Conservation (phyloP, 2,329 filamentous ascomycete species). For the Cladosporium sp. region DNA sequence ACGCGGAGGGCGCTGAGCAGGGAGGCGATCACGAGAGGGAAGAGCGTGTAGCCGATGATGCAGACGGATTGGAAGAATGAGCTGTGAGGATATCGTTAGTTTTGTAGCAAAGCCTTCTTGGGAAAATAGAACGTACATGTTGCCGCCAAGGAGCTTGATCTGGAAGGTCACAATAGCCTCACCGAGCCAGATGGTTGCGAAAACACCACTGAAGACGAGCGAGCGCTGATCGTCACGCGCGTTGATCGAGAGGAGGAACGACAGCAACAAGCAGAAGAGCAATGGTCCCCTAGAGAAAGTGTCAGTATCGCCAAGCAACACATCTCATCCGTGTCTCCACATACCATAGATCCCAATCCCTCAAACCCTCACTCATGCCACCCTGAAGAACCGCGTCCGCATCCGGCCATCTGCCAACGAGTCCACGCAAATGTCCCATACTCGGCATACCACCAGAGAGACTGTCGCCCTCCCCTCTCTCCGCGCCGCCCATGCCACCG, state of each 20-base stretch:
- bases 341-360: conserved; percentile 95
- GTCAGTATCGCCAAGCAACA: conserved; percentile 21
- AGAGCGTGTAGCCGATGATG: conserved; percentile 97
- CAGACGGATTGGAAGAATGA: conserved; percentile 97
- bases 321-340: conserved; percentile 16
- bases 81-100: conserved; percentile 47
- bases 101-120: conserved; percentile 5
- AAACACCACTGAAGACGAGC: conserved; percentile 90
- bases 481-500: conserved; percentile 49
- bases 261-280: conserved; percentile 87
- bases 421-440: conserved; percentile 47
- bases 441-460: conserved; percentile 38
- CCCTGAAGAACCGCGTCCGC: conserved; percentile 62
- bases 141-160: conserved; percentile 93
- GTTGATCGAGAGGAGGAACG: conserved; percentile 79
- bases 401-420: conserved; percentile 64
- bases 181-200: conserved; percentile 94
- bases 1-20: conserved; percentile 80
- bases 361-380: conserved; percentile 80
- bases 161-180: conserved; percentile 96
- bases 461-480: conserved; percentile 37
- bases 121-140: conserved; percentile 67
- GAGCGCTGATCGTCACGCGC: conserved; percentile 78
- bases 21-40: conserved; percentile 90
- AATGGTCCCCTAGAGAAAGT: conserved; percentile 69